phyloP scores from a whole-genome alignment of 768 basidiomycete species.

The Mycena belliarum region DNA sequence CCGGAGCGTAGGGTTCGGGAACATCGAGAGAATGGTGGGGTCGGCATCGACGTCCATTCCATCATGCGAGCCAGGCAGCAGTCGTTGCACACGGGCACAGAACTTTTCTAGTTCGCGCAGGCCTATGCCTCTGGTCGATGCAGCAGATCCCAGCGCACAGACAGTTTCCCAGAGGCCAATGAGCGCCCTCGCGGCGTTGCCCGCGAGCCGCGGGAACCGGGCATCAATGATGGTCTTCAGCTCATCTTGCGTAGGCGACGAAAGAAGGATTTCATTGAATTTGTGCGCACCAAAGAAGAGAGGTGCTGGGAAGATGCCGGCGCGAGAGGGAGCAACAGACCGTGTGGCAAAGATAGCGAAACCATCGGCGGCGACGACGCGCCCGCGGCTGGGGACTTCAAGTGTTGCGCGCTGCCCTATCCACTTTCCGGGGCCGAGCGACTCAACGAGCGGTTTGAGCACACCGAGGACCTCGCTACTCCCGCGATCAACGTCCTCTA shows the following conservation, averaged over 20 bases:
- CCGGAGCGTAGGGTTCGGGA: slow-evolving; percentile 73
- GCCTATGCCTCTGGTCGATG: slow-evolving; percentile 64
- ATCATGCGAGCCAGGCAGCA: slow-evolving; percentile 50
- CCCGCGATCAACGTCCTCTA: slow-evolving; percentile 91
- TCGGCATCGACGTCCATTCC: slow-evolving; percentile 42
- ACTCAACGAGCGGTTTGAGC: slow-evolving; percentile 83
- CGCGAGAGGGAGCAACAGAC: slow-evolving; percentile 53
- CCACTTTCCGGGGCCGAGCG: slow-evolving; percentile 64
- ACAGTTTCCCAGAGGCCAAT: slow-evolving; percentile 73
- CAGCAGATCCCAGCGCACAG: slow-evolving; percentile 47
- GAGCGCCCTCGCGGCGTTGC: slow-evolving; percentile 46
- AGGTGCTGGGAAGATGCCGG: slow-evolving; percentile 52
- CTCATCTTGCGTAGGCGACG: slow-evolving; percentile 65
- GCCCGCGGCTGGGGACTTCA: slow-evolving; percentile 73
- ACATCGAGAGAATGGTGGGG: slow-evolving; percentile 43
- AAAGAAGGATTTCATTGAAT: slow-evolving; percentile 69
- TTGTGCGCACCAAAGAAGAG: slow-evolving; percentile 86
- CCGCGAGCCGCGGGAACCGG: slow-evolving; percentile 65
- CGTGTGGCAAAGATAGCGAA: slow-evolving; percentile 92
- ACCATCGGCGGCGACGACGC: slow-evolving; percentile 70
- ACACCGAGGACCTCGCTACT: slow-evolving; percentile 88
- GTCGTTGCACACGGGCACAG: slow-evolving; percentile 67
- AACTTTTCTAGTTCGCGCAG: slow-evolving; percentile 83
- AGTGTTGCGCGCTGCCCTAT: slow-evolving; percentile 72
- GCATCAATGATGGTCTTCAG: slow-evolving; percentile 67